Conservation (phyloP, 2,329 filamentous ascomycete species). For the Trichoderma sp. region DNA sequence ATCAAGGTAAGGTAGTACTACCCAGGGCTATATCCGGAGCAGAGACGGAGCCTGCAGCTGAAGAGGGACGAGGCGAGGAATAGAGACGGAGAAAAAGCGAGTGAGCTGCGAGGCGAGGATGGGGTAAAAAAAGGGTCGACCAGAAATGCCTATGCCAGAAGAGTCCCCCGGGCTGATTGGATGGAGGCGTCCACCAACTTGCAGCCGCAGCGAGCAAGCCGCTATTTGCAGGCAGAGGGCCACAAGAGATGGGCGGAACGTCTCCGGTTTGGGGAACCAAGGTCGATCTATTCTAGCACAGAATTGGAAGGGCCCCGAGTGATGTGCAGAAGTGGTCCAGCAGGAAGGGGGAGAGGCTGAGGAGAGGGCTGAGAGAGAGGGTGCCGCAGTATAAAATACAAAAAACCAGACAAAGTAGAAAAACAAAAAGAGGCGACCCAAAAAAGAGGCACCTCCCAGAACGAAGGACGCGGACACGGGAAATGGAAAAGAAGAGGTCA, state of each 20-base stretch:
- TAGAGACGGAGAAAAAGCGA: neutral
- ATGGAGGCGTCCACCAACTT: neutral
- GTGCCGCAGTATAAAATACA: conserved; percentile 5
- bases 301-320: conserved; percentile 21
- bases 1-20: too few species aligned
- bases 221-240: neutral
- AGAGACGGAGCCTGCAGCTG: neutral
- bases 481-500: neutral
- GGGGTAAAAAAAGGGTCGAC: neutral
- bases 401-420: too few species aligned
- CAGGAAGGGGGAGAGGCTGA: neutral
- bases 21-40: neutral
- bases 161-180: conserved; percentile 1
- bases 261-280: conserved; percentile 13
- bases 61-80: neutral
- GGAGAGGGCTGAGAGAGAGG: conserved; percentile 16
- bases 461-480: conserved; percentile 4
- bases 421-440: neutral
- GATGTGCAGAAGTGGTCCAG: conserved; percentile 23
- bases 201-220: neutral
- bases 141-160: neutral
- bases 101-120: neutral
- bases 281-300: conserved; percentile 20
- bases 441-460: conserved; percentile 12
- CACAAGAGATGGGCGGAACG: conserved; percentile 10